Evolutionary conservation across 2,329 filamentous ascomycete genomes (phyloP).

Genomic region (Penicillium sclerotiorum): DNA sequence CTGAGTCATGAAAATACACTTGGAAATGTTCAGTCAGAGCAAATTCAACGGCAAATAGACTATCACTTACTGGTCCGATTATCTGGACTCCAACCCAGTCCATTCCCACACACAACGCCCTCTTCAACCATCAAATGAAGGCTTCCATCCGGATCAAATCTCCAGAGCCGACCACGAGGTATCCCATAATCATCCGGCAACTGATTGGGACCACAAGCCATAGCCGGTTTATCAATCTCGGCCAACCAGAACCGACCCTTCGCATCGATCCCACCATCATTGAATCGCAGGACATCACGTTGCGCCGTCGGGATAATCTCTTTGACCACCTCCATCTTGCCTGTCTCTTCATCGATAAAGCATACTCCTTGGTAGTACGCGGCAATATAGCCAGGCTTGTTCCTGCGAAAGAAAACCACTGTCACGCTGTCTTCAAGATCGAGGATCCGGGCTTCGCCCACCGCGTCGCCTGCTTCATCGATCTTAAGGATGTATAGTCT

Average conservation of each 20-base stretch:
- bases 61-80: slow-evolving; percentile 34
- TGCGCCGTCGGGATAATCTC: slow-evolving; percentile 38
- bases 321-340: slow-evolving; percentile 37
- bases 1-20: slow-evolving; percentile 41
- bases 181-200: slow-evolving; percentile 19
- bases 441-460: slow-evolving; percentile 29
- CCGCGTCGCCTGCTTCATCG: slow-evolving; percentile 29
- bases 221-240: slow-evolving; percentile 40
- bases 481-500: slow-evolving; percentile 38
- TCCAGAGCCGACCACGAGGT: slow-evolving; percentile 24
- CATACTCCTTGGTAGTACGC: slow-evolving; percentile 42
- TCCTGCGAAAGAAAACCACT: slow-evolving; percentile 36
- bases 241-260: slow-evolving; percentile 34
- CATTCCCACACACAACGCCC: slow-evolving; percentile 41
- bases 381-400: slow-evolving; percentile 38
- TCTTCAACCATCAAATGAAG: slow-evolving; percentile 30
- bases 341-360: slow-evolving; percentile 40
- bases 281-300: slow-evolving; percentile 34
- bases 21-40: background rate
- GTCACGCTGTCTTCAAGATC: slow-evolving; percentile 39
- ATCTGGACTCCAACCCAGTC: slow-evolving; percentile 41
- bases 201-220: slow-evolving; percentile 34
- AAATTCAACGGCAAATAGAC: too few species aligned
- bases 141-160: slow-evolving; percentile 26
- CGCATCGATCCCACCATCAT: slow-evolving; percentile 39